Evolutionary conservation across 805 yeast species (phyloP).

Genomic region (Candida manassasensis): DNA sequence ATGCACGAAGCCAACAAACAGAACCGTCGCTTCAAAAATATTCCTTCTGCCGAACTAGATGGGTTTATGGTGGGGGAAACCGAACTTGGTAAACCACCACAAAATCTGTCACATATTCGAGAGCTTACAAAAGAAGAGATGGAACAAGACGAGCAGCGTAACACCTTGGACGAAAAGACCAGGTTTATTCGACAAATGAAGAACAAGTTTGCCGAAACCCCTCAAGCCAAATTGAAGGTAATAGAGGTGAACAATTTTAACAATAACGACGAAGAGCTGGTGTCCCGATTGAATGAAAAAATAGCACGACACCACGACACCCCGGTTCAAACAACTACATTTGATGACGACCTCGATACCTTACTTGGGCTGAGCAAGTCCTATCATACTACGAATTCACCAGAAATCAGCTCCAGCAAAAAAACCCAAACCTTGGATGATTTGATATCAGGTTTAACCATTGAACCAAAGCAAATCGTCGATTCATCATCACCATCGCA

Average conservation of each 20-base stretch:
- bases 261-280: slow-evolving; percentile 18
- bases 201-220: slow-evolving; percentile 19
- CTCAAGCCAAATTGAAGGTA: slow-evolving; percentile 13
- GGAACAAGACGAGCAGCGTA: slow-evolving; percentile 20
- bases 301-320: slow-evolving; percentile 8
- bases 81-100: slow-evolving; percentile 7
- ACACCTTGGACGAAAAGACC: slow-evolving; percentile 21
- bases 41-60: slow-evolving; percentile 25
- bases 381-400: too few species aligned
- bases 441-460: background rate
- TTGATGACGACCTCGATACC: slow-evolving; percentile 1
- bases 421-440: too few species aligned
- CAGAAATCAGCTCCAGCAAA: too few species aligned
- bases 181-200: slow-evolving; percentile 26
- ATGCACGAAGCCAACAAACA: slow-evolving; percentile 14
- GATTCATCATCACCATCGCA: background rate
- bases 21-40: slow-evolving; percentile 17
- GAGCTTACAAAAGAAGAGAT: slow-evolving; percentile 24
- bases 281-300: slow-evolving; percentile 20
- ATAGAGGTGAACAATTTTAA: slow-evolving; percentile 34
- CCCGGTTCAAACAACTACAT: background rate
- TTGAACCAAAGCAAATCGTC: background rate
- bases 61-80: slow-evolving; percentile 35
- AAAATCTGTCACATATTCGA: slow-evolving; percentile 7
- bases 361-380: too few species aligned